These are phyloP conservation scores for Claviceps fusiformis DNA, from an alignment of 2,329 filamentous ascomycete species.

Conservation along the genomic window DNA sequence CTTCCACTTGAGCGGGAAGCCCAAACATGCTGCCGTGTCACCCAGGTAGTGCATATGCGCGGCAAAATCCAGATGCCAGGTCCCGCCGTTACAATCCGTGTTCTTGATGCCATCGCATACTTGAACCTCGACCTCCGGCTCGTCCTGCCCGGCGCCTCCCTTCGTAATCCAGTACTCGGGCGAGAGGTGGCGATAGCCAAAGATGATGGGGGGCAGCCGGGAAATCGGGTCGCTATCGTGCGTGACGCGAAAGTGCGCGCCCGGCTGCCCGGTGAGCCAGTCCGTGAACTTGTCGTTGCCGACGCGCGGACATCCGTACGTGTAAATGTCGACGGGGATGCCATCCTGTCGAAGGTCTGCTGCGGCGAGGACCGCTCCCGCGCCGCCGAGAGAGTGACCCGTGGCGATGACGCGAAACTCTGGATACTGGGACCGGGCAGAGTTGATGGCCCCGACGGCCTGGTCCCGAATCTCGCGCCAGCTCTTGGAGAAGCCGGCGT, in stretches of 20 bases:
- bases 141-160: slow-evolving; percentile 21
- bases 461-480: slow-evolving; percentile 38
- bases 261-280: slow-evolving; percentile 39
- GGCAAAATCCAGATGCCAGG: slow-evolving; percentile 26
- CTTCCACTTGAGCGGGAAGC: slow-evolving; percentile 14
- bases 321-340: slow-evolving; percentile 41
- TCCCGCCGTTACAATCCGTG: slow-evolving; percentile 36
- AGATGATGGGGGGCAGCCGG: slow-evolving; percentile 45
- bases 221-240: slow-evolving; percentile 56
- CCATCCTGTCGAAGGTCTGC: slow-evolving; percentile 39
- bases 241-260: slow-evolving; percentile 49
- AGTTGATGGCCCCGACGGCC: slow-evolving; percentile 29
- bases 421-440: slow-evolving; percentile 33
- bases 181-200: slow-evolving; percentile 52
- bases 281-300: slow-evolving; percentile 42
- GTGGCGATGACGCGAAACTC: slow-evolving; percentile 41
- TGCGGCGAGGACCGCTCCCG: slow-evolving; percentile 46
- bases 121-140: slow-evolving; percentile 25
- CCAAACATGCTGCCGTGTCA: slow-evolving; percentile 26
- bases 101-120: slow-evolving; percentile 36
- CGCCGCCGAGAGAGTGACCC: slow-evolving; percentile 57
- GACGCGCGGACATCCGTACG: slow-evolving; percentile 52
- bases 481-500: slow-evolving; percentile 44
- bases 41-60: slow-evolving; percentile 38
- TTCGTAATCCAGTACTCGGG: slow-evolving; percentile 53